These are phyloP conservation scores for Funneliformis mosseae DNA, from an alignment of 192 early-diverging fungal species.

Conservation along the genomic window DNA sequence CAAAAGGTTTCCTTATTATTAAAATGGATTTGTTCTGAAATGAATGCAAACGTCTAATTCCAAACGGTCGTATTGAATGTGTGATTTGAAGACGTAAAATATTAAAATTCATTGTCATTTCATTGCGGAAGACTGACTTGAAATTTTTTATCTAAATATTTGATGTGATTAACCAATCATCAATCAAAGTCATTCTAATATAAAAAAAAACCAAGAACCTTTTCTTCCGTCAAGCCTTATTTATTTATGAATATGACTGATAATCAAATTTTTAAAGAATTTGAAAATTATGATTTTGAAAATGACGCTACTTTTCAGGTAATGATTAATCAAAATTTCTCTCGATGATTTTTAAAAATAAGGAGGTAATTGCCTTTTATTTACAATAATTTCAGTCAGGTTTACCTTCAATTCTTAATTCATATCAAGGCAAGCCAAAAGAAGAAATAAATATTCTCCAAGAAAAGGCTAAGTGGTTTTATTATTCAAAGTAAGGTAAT, in stretches of 20 bases:
- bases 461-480: slow-evolving; percentile 47
- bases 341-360: background rate
- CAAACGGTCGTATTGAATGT: background rate
- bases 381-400: slow-evolving; percentile 35
- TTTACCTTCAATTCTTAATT: slow-evolving; percentile 38
- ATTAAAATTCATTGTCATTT: background rate
- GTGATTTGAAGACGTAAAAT: background rate
- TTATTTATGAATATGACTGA: background rate
- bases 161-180: background rate
- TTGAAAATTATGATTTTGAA: slow-evolving; percentile 47
- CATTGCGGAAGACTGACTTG: background rate
- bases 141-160: background rate
- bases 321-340: background rate
- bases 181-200: background rate
- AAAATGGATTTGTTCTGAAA: background rate
- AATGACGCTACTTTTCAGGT: slow-evolving; percentile 45
- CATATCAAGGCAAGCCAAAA: slow-evolving; percentile 33
- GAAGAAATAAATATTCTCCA: slow-evolving; percentile 32
- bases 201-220: background rate
- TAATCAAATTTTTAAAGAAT: slow-evolving; percentile 31
- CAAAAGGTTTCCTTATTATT: background rate
- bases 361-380: background rate
- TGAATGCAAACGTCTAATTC: background rate
- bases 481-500: slow-evolving; percentile 46
- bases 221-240: background rate